Evolutionary conservation across 1,284 basidiomycete species (phyloP).

Genomic region (Schizophyllum amplum): DNA sequence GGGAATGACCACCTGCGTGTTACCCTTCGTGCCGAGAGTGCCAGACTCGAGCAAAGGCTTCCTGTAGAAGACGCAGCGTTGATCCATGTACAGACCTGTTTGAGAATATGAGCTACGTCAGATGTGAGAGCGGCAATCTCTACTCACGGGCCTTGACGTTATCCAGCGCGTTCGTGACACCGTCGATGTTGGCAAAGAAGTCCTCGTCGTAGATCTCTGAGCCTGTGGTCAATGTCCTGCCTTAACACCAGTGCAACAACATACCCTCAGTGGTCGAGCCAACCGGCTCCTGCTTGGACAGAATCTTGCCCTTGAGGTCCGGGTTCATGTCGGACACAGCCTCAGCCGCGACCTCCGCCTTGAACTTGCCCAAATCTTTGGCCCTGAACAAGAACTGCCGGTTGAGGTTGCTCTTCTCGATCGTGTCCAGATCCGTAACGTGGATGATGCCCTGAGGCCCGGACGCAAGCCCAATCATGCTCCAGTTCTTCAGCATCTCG

Average conservation of each 20-base stretch:
- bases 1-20: conserved; percentile 94
- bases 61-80: conserved; percentile 94
- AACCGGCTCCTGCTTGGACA: conserved; percentile 90
- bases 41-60: conserved; percentile 98
- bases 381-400: conserved; percentile 97
- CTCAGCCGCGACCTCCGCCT: conserved; percentile 89
- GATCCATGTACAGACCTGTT: conserved; percentile 98
- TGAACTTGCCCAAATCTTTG: conserved; percentile 97
- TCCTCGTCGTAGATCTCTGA: conserved; percentile 83
- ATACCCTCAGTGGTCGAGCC: conserved; percentile 88
- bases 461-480: conserved; percentile 94
- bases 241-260: conserved; percentile 19
- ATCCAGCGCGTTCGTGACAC: conserved; percentile 99
- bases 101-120: not conserved
- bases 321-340: conserved; percentile 98
- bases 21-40: conserved; percentile 97
- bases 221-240: not conserved
- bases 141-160: conserved; percentile 89
- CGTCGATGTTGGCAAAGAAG: conserved; percentile 87
- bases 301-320: conserved; percentile 82
- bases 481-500: conserved; percentile 99
- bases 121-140: not conserved
- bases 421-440: conserved; percentile 97
- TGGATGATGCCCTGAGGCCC: conserved; percentile 81
- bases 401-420: conserved; percentile 99